Percentiles rank a stretch among this genome's conserved stretches.
Evolutionary conservation across 768 basidiomycete genomes (phyloP).

Genomic region (Termitomyces sp.): DNA sequence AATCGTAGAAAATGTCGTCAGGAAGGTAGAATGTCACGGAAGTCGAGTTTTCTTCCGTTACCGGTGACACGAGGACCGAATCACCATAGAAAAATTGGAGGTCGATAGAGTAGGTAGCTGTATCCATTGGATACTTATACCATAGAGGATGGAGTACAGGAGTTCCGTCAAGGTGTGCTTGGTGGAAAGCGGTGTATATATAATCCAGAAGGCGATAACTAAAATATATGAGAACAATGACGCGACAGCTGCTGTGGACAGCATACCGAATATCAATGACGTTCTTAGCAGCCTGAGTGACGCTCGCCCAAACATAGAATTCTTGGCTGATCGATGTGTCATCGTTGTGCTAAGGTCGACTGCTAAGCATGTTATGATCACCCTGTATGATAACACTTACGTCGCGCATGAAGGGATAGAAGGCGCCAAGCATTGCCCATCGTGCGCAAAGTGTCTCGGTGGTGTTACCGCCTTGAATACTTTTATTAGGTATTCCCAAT

Average conservation of each 20-base stretch:
- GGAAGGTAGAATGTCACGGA: slow-evolving; percentile 63
- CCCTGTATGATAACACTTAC: slow-evolving; percentile 30
- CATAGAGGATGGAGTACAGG: slow-evolving; percentile 64
- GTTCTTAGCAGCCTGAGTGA: slow-evolving; percentile 56
- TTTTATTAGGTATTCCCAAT: not conserved
- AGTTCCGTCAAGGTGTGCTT: slow-evolving; percentile 53
- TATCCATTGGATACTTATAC: slow-evolving; percentile 66
- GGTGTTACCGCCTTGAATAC: slow-evolving; percentile 46
- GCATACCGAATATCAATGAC: slow-evolving; percentile 59
- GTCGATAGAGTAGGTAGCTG: slow-evolving; percentile 55
- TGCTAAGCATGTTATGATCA: not conserved
- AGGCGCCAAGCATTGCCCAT: slow-evolving; percentile 77
- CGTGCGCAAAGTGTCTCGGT: slow-evolving; percentile 69
- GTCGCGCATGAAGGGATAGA: slow-evolving; percentile 80
- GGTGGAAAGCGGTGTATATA: slow-evolving; percentile 68
- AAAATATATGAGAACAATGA: not conserved
- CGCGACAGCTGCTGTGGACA: not conserved
- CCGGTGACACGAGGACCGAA: slow-evolving; percentile 66
- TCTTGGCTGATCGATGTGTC: slow-evolving; percentile 57
- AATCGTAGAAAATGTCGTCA: slow-evolving; percentile 64
- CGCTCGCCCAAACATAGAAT: slow-evolving; percentile 62
- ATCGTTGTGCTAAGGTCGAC: slow-evolving; percentile 43
- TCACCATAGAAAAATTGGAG: slow-evolving; percentile 69
- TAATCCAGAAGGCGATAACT: slow-evolving; percentile 72
- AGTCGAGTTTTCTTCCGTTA: slow-evolving; percentile 57